phyloP scores from a whole-genome alignment of 768 basidiomycete genomes.

The Phanerochaete carnosa region DNA sequence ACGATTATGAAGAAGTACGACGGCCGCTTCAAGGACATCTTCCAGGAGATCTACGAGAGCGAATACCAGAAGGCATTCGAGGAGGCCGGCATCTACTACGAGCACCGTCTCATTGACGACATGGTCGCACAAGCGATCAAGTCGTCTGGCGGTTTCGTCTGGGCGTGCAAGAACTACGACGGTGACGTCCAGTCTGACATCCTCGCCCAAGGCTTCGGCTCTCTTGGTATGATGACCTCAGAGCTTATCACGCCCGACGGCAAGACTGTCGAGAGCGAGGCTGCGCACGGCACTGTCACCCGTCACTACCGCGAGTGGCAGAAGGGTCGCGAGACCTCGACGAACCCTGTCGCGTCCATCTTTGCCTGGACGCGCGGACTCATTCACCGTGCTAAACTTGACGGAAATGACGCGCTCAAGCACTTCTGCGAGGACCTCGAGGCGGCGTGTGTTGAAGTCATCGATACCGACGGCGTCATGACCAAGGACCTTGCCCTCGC shows the following conservation, averaged over 20 bases:
- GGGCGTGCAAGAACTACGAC: constrained; percentile 67
- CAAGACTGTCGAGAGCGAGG: constrained; percentile 88
- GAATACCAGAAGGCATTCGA: constrained; percentile 74
- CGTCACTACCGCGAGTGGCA: constrained; percentile 97
- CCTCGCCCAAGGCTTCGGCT: constrained; percentile 96
- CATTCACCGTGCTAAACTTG: constrained; percentile 88
- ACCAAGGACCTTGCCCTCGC: constrained; percentile 96
- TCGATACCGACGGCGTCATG: constrained; percentile 89
- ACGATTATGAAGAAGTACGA: constrained; percentile 98
- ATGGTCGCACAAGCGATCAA: constrained; percentile 99
- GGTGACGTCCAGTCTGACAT: constrained; percentile 79
- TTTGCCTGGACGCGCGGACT: constrained; percentile 98
- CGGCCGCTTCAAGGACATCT: constrained; percentile 98
- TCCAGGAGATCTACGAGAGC: constrained; percentile 93
- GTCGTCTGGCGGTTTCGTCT: constrained; percentile 81
- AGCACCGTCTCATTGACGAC: constrained; percentile 96
- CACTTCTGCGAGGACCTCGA: constrained; percentile 81
- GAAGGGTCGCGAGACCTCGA: constrained; percentile 96
- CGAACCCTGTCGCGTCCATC: constrained; percentile 98
- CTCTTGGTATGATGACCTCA: constrained; percentile 96
- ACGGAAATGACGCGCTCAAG: constrained; percentile 70
- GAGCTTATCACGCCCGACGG: constrained; percentile 96
- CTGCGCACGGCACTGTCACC: constrained; percentile 96
- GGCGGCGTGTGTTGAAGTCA: constrained; percentile 84
- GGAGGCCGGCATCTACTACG: constrained; percentile 76